Evolutionary conservation across 805 yeast genomes (phyloP), one percentile per base, ranked within the genome.

Genomic region (Zygotorulaspora florentina): DNA sequence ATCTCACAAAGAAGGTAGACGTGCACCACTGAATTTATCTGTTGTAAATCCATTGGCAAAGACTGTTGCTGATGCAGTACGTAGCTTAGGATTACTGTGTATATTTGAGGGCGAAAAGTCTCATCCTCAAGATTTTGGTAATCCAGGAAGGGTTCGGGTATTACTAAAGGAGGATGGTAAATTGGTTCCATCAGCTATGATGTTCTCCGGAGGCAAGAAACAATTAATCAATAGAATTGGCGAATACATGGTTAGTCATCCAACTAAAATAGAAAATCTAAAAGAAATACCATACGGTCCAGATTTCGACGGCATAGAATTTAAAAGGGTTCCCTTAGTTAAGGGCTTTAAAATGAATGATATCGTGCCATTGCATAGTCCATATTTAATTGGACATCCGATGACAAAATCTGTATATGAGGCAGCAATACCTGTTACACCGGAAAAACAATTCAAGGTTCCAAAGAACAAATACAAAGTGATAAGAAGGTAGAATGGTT

Each of bases 71-170:
- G 95, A 88, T 56, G 97, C 96, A 42, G 74, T 77, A 40, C 60
- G 66, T 20, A 36, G 53, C 3, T 41, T 73, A 15, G 64, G 65
- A 11, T 47, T 70, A 25, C 51, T 58, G 3, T 65, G 68, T 31
- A 71, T 83, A 35, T 72, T 81, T 47, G 93, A 87, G 66, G 81
- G 91, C 50, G 87, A 85, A 48, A 93, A 89, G 69, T 67, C 85
- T 1, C 99, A 91, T 67, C 98, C 98, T 10, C 96, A 90, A 65
- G 98, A 91, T 67, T 93, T 84, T 76, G 95, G 98, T 54, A 91
- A 91, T 61, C 95, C 97, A 3, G 99, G 99, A n/a, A 76, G 98
- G 58, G 90, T 93, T 29, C 79, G 96, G 54, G 84, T 89, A 17
- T 70, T 80, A 37, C 54, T 87, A 34, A 83, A 80, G 57, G 75